Evolutionary conservation across 495 filamentous ascomycete genomes (phyloP).

Genomic region (Polyplosphaeria fusca): DNA sequence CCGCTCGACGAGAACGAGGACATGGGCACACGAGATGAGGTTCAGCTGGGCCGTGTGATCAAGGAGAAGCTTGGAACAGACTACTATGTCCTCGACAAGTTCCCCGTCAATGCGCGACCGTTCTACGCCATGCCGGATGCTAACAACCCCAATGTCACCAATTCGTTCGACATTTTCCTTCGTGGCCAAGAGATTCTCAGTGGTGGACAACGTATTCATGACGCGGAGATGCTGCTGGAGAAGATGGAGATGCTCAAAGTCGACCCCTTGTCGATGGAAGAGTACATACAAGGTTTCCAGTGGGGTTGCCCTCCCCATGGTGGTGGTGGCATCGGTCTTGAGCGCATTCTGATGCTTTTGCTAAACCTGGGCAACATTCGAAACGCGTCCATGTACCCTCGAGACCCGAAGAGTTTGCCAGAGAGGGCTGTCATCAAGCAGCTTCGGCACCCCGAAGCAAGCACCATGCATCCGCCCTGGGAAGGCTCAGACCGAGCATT

Average conservation of each 20-base stretch:
- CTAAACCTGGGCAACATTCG: slow-evolving; percentile 85
- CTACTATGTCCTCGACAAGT: slow-evolving; percentile 95
- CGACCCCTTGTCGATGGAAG: slow-evolving; percentile 72
- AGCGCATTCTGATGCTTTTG: slow-evolving; percentile 80
- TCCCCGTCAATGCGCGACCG: slow-evolving; percentile 75
- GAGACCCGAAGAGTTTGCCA: slow-evolving; percentile 79
- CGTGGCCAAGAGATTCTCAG: slow-evolving; percentile 91
- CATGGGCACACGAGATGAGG: slow-evolving; percentile 78
- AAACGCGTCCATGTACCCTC: slow-evolving; percentile 75
- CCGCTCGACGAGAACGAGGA: slow-evolving; percentile 68
- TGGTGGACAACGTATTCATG: slow-evolving; percentile 89
- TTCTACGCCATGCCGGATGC: slow-evolving; percentile 95
- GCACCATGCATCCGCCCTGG: slow-evolving; percentile 66
- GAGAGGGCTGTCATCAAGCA: slow-evolving; percentile 51
- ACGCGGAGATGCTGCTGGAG: slow-evolving; percentile 67
- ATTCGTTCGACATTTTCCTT: slow-evolving; percentile 94
- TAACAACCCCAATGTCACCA: slow-evolving; percentile 67
- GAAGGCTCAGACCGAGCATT: slow-evolving; percentile 45
- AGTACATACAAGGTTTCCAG: slow-evolving; percentile 84
- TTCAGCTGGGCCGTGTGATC: slow-evolving; percentile 76
- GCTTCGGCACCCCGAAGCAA: slow-evolving; percentile 74
- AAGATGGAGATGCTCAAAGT: slow-evolving; percentile 74
- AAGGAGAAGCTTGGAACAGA: slow-evolving; percentile 84
- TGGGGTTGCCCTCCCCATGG: slow-evolving; percentile 88
- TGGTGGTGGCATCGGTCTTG: slow-evolving; percentile 84